These are phyloP conservation scores for Corinectria fuckeliana DNA, from an alignment of 2,329 filamentous ascomycete species.

Conservation along the genomic window DNA sequence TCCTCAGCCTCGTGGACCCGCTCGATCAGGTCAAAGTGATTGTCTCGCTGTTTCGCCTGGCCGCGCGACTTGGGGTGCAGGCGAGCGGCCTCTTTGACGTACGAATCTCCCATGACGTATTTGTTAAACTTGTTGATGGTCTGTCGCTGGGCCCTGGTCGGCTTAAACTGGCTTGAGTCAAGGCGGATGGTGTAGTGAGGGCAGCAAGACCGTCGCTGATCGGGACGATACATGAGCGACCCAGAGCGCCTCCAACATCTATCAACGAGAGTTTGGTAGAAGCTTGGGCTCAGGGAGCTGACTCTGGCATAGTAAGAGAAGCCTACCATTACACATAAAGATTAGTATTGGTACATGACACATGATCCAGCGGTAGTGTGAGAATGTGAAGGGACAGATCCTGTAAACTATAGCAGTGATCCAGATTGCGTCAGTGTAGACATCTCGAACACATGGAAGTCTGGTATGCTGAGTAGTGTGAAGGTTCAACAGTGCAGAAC, in stretches of 20 bases:
- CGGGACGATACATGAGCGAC: conserved; percentile 76
- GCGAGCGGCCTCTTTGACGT: conserved; percentile 67
- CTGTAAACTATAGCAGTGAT: neutral
- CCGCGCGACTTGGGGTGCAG: conserved; percentile 72
- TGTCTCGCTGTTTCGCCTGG: conserved; percentile 67
- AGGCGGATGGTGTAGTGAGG: conserved; percentile 87
- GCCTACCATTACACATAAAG: conserved; percentile 54
- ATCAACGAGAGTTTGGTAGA: conserved; percentile 77
- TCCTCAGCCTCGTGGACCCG: conserved; percentile 74
- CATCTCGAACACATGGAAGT: neutral
- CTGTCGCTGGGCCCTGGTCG: conserved; percentile 76
- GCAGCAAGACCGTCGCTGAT: conserved; percentile 83
- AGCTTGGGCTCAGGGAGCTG: conserved; percentile 64
- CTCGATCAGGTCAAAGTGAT: conserved; percentile 70
- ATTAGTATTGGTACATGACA: conserved; percentile 31
- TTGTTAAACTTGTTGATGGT: conserved; percentile 78
- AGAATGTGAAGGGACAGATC: neutral
- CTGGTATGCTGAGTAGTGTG: conserved; percentile 12
- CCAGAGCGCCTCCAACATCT: conserved; percentile 80
- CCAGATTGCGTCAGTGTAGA: conserved; percentile 7
- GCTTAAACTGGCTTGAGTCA: conserved; percentile 68
- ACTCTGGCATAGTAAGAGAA: conserved; percentile 75
- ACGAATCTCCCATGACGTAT: conserved; percentile 71
- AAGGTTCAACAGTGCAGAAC: conserved; percentile 15
- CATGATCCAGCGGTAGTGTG: conserved; percentile 6